phyloP scores from a whole-genome alignment of 164 flowering plant genomes.

The Aristolochia fimbriata region DNA sequence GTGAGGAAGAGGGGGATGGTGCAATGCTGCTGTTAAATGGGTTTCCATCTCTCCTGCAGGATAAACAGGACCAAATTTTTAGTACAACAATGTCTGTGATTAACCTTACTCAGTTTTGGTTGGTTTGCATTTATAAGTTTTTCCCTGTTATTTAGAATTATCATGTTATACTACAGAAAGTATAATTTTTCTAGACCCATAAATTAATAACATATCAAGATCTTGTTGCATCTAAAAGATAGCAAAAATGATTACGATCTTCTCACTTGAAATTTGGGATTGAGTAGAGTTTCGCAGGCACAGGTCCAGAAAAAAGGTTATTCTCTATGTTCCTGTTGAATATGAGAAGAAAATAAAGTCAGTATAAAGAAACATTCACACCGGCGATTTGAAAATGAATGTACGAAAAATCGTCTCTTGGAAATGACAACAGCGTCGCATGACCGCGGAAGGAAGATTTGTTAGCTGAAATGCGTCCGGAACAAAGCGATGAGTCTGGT shows the following conservation, averaged over 20 bases:
- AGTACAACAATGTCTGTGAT: too few relatives aligned
- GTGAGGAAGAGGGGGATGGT: conserved; percentile 31
- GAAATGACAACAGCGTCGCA: too few relatives aligned
- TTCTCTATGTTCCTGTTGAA: conserved; percentile 68
- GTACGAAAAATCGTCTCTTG: too few relatives aligned
- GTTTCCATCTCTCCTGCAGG: conserved; percentile 78
- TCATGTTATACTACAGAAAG: background rate
- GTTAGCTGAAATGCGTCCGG: too few relatives aligned
- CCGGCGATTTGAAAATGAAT: too few relatives aligned
- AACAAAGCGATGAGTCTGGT: too few relatives aligned
- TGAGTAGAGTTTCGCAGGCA: conserved; percentile 59
- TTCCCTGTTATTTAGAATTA: background rate
- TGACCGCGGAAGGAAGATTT: too few relatives aligned
- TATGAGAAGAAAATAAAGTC: conserved; percentile 4
- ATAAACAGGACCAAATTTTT: background rate
- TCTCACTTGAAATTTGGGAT: conserved; percentile 79
- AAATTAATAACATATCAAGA: too few relatives aligned
- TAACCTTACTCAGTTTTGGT: too few relatives aligned
- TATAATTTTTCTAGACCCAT: too few relatives aligned
- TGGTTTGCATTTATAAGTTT: background rate
- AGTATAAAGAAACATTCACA: too few relatives aligned
- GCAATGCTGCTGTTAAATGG: conserved; percentile 49
- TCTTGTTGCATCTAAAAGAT: too few relatives aligned
- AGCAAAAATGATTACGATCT: background rate
- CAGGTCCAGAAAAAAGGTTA: conserved; percentile 70